Base-by-base conservation (phyloP, 2,329 filamentous ascomycete genomes). In the Cytospora paraplurivora region DNA sequence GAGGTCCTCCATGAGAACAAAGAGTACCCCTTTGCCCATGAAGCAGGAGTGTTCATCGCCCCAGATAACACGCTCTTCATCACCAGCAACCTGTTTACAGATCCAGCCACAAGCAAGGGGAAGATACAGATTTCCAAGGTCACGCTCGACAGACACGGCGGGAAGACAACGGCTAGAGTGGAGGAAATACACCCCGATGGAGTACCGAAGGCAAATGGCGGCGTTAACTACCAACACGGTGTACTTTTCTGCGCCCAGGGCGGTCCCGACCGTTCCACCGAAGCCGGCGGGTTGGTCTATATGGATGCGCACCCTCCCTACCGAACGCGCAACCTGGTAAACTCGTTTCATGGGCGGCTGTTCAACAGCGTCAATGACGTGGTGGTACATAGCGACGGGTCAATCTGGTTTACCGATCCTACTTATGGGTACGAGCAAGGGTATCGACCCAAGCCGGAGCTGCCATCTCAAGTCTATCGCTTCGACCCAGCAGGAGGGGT, bases 301-400 rank as follows among this genome's bases (percentile, higher is more conserved):
- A 77, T 77, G 75, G 67, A 72, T 10, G n/a, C 70, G 6, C 59
- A 64, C 13, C 67, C 75, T 3, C 76, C 76, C 0, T 73, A 77
- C 33, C 56, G 66, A 5, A 72, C 68, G 1, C 58, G 62, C 0
- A 56, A 67, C 0, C 47, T 82, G 2, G 64, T 80, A 1, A 76
- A 69, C 15, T 75, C 75, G 3, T 83, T 77, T 68, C 70, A 78
- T 44, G 78, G 78, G 1, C 72, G 79, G 7, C 72, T 74, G 2
- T 83, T 84, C 69, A 83, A 82, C 68, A 81, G 78, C 2, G 72
- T 79, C 52, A 82, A 82, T 64, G 81, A 83, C 61, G 78, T 83
- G 4, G 76, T 81, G 7, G 71, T 79, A 15, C 72, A 75, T 52
- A 67, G 66, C 1, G 79, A 81, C 62, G 78, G 78, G 4, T 73